phyloP scores from a whole-genome alignment of 768 basidiomycete species.

The Lyophyllum atratum region DNA sequence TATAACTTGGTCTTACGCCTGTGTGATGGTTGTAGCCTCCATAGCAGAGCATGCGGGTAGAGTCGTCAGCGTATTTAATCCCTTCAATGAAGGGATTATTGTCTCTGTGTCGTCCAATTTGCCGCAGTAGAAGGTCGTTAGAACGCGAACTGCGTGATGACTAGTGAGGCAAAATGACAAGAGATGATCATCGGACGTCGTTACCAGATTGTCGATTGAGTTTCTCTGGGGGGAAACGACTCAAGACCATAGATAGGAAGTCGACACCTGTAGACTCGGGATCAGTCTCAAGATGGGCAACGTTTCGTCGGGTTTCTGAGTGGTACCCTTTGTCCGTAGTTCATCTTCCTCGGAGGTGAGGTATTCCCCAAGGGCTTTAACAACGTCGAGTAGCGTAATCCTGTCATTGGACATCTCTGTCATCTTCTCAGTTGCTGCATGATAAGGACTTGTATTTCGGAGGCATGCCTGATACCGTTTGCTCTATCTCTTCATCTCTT shows the following conservation, averaged over 20 bases:
- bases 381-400: conserved; percentile 69
- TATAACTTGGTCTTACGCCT: conserved; percentile 44
- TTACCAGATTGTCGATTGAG: conserved; percentile 84
- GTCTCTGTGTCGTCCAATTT: conserved; percentile 88
- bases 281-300: conserved; percentile 4
- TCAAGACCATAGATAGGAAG: conserved; percentile 74
- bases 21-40: conserved; percentile 65
- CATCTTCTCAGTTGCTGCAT: conserved; percentile 7
- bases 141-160: conserved; percentile 64
- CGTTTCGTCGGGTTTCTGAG: conserved; percentile 2
- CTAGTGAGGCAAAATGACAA: conserved; percentile 11
- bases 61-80: conserved; percentile 65
- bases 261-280: conserved; percentile 71
- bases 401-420: conserved; percentile 53
- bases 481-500: conserved; percentile 58
- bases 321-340: conserved; percentile 75
- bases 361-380: conserved; percentile 86
- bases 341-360: conserved; percentile 85
- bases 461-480: conserved; percentile 59
- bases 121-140: conserved; percentile 80
- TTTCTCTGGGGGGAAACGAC: conserved; percentile 55
- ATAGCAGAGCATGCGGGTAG: conserved; percentile 62
- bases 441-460: conserved; percentile 5
- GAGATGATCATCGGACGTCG: conserved; percentile 18
- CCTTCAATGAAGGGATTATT: conserved; percentile 78